phyloP scores from a whole-genome alignment of 208 protist species.

The Vickermania ingenoplastis region DNA sequence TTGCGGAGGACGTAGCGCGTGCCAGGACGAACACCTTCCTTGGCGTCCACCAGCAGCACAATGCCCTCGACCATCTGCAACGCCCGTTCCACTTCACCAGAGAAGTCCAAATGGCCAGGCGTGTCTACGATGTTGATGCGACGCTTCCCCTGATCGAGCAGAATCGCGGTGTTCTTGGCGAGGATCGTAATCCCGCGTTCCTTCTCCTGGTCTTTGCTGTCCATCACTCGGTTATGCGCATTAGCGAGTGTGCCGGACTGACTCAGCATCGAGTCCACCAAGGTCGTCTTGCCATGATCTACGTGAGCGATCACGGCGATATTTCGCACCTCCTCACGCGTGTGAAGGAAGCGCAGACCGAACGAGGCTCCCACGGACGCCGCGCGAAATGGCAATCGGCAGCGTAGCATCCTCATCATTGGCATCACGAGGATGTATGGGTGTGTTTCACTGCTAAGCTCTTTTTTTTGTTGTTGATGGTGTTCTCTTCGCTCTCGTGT shows the following conservation, averaged over 20 bases:
- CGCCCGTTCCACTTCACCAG: conserved; percentile 96
- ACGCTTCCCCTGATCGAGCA: conserved; percentile 48
- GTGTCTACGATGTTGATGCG: conserved; percentile 97
- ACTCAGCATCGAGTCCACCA: conserved; percentile 93
- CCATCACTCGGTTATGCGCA: conserved; percentile 94
- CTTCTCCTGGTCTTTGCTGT: conserved; percentile 93
- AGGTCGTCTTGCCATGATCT: conserved; percentile 96
- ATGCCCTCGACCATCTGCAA: conserved; percentile 97
- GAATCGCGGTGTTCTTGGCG: conserved; percentile 91
- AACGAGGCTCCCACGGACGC: conserved; percentile 18
- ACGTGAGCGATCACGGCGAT: conserved; percentile 97
- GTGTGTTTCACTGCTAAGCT: too few relatives aligned
- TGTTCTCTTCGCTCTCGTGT: too few relatives aligned
- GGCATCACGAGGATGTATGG: too few relatives aligned
- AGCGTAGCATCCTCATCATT: not conserved
- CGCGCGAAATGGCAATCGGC: too few relatives aligned
- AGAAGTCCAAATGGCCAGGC: conserved; percentile 97
- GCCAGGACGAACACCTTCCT: conserved; percentile 94
- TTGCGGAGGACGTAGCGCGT: conserved; percentile 98
- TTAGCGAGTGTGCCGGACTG: conserved; percentile 80
- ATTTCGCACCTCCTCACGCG: conserved; percentile 86
- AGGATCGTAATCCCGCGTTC: conserved; percentile 98
- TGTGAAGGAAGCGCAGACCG: conserved; percentile 45
- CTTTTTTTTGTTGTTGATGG: too few relatives aligned
- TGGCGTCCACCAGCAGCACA: conserved; percentile 92